Evolutionary conservation across 2,329 filamentous ascomycete genomes (phyloP).

Genomic region (Talaromyces sp.): DNA sequence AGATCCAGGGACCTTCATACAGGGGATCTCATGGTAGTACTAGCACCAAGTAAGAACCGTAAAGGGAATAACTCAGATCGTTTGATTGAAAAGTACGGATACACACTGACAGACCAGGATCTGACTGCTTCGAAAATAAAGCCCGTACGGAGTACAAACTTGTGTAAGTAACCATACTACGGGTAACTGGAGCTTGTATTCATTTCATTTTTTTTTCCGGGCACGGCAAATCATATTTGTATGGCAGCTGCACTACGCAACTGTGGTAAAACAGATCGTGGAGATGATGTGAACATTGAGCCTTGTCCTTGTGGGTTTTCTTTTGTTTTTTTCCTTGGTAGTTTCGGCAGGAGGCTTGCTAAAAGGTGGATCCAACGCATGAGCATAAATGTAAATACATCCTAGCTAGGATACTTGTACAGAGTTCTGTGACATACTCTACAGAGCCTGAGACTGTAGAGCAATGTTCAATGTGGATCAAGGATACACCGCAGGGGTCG

Average conservation of each 20-base stretch:
- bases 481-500: slow-evolving; percentile 2
- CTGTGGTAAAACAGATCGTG: slow-evolving; percentile 15
- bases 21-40: neutral
- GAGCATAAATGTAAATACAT: neutral
- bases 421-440: neutral
- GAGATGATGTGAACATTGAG: slow-evolving; percentile 3
- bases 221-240: slow-evolving; percentile 13
- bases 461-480: slow-evolving; percentile 8
- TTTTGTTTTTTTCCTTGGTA: neutral
- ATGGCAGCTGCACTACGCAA: slow-evolving; percentile 12
- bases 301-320: neutral
- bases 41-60: slow-evolving; percentile 8
- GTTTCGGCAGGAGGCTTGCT: neutral
- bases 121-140: slow-evolving; percentile 9
- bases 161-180: neutral
- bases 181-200: slow-evolving; percentile 3
- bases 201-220: neutral
- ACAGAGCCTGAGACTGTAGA: neutral
- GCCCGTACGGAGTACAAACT: neutral
- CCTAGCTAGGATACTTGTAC: neutral
- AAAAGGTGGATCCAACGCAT: neutral
- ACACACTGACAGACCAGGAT: neutral
- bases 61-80: slow-evolving; percentile 7
- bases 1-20: neutral
- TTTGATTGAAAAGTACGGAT: neutral